Conservation (phyloP, 371 early-diverging fungal genomes). For the Mortierella sp. region DNA sequence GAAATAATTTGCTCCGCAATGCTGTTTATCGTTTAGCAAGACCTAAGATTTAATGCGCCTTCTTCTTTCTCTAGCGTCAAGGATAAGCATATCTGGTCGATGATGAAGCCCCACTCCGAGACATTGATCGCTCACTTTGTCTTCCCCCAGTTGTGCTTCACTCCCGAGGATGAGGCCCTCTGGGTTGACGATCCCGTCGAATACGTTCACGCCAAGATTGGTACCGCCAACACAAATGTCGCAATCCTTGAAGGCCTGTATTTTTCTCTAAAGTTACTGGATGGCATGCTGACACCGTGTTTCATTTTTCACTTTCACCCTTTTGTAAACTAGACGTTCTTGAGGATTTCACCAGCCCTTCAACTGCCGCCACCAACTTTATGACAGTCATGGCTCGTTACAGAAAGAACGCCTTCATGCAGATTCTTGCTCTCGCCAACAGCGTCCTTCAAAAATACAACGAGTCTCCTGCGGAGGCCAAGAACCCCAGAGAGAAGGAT, state of each 20-base stretch:
- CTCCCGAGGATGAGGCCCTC: conserved; percentile 84
- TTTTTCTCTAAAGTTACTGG: neutral
- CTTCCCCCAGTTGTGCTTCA: conserved; percentile 91
- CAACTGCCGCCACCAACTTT: conserved; percentile 76
- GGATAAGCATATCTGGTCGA: conserved; percentile 89
- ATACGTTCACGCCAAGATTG: conserved; percentile 87
- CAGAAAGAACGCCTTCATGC: conserved; percentile 85
- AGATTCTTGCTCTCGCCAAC: conserved; percentile 83
- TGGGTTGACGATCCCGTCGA: conserved; percentile 95
- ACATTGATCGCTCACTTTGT: conserved; percentile 85
- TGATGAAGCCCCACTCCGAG: conserved; percentile 86
- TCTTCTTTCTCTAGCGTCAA: conserved; percentile 73
- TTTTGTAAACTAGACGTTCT: conserved; percentile 66
- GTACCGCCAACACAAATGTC: conserved; percentile 29
- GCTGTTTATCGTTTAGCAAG: neutral
- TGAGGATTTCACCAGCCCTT: conserved; percentile 84
- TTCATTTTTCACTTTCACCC: neutral
- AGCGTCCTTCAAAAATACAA: conserved; percentile 72
- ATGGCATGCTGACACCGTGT: neutral
- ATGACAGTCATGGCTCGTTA: conserved; percentile 81
- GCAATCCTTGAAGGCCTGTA: neutral
- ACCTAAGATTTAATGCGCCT: conserved; percentile 4
- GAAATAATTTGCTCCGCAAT: conserved; percentile 19
- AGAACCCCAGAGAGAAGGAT: conserved; percentile 86
- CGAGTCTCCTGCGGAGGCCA: conserved; percentile 72